Conservation (phyloP, 2,329 filamentous ascomycete genomes). For the Fusarium udum region DNA sequence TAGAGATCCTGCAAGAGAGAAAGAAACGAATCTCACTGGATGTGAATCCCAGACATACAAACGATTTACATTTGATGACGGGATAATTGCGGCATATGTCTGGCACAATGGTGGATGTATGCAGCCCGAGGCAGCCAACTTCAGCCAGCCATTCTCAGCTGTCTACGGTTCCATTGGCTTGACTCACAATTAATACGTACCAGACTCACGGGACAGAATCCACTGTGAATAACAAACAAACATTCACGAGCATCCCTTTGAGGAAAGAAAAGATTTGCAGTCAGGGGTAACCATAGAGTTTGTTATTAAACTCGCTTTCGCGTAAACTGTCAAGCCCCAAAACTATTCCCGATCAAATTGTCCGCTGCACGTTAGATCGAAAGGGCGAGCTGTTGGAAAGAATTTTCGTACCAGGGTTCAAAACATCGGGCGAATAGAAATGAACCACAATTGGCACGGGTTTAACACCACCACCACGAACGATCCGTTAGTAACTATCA, state of each 20-base stretch:
- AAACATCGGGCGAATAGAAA: slow-evolving; percentile 7
- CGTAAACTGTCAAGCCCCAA: neutral
- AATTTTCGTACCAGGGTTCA: slow-evolving; percentile 22
- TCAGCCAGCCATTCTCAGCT: neutral
- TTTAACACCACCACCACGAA: neutral
- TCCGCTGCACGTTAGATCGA: slow-evolving; percentile 1
- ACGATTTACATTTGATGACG: slow-evolving; percentile 18
- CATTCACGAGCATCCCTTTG: neutral
- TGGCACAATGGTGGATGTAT: neutral
- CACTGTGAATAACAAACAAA: neutral
- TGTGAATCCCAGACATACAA: slow-evolving; percentile 6
- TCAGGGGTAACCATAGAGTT: neutral
- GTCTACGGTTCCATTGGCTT: neutral
- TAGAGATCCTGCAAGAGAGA: slow-evolving; percentile 24
- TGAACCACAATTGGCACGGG: neutral
- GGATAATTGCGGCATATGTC: slow-evolving; percentile 12
- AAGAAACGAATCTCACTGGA: slow-evolving; percentile 6
- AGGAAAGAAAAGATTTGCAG: neutral
- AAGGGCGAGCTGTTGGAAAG: neutral
- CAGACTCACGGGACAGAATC: neutral
- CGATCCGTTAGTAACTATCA: neutral
- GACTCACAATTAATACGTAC: neutral
- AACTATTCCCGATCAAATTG: slow-evolving; percentile 4
- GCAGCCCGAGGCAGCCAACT: neutral
- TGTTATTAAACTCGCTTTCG: slow-evolving; percentile 6